These are phyloP conservation scores for Aplosporella prunicola DNA, from an alignment of 2,329 filamentous ascomycete genomes.

Conservation along the genomic window DNA sequence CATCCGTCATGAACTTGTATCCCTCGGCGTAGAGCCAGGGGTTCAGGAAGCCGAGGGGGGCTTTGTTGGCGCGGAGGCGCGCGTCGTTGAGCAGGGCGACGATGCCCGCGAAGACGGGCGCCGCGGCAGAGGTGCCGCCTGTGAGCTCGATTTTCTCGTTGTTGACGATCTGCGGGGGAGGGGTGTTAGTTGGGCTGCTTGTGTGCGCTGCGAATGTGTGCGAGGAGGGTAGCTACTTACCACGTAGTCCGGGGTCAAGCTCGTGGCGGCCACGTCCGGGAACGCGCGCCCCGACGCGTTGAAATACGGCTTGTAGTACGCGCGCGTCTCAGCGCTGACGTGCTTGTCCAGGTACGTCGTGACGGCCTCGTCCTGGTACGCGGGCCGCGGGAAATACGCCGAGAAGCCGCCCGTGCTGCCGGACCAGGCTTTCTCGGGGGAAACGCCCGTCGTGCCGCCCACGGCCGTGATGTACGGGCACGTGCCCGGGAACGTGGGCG, in stretches of 20 bases:
- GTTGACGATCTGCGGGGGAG: too few species aligned
- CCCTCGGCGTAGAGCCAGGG: constrained; percentile 37
- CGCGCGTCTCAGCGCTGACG: not conserved
- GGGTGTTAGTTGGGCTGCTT: too few species aligned
- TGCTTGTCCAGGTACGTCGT: not conserved
- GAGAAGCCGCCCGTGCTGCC: constrained; percentile 3
- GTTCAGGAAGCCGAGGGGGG: constrained; percentile 34
- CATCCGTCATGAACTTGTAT: constrained; percentile 32
- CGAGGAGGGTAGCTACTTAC: too few species aligned
- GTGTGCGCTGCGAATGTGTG: too few species aligned
- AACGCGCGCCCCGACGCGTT: not conserved
- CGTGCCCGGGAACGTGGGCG: constrained; percentile 17
- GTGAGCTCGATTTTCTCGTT: constrained; percentile 21
- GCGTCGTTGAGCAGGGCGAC: constrained; percentile 39
- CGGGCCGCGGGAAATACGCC: constrained; percentile 1
- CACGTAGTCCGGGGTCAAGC: constrained; percentile 1
- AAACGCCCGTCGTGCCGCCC: constrained; percentile 13
- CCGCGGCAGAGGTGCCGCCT: constrained; percentile 43
- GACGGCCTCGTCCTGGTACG: constrained; percentile 1
- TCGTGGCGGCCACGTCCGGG: constrained; percentile 2
- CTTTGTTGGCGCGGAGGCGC: constrained; percentile 27
- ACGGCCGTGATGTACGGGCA: constrained; percentile 24
- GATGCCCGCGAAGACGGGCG: constrained; percentile 41
- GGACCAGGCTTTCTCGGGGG: constrained; percentile 9
- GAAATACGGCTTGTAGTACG: not conserved